These are phyloP conservation scores for Panicum miliaceum DNA, from an alignment of 176 grass and related monocot genomes.

Conservation along the genomic window DNA sequence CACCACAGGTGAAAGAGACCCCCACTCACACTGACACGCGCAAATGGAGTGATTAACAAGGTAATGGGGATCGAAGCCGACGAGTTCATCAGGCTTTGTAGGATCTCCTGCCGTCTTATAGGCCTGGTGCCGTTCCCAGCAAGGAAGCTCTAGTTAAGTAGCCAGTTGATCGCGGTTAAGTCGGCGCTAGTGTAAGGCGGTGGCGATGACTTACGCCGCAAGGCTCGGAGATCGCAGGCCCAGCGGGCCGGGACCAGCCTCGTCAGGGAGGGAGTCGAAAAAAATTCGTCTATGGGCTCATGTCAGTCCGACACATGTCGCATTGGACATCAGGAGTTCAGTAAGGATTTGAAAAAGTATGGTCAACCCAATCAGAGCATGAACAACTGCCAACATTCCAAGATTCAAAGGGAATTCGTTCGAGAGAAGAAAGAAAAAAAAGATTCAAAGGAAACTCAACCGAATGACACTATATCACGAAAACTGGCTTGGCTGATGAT, in stretches of 20 bases:
- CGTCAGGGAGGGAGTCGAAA: neutral
- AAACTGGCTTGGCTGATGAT: neutral
- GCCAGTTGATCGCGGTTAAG: constrained; percentile 13
- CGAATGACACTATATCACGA: neutral
- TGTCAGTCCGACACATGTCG: neutral
- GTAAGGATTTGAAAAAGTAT: too few species aligned
- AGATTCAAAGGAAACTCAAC: neutral
- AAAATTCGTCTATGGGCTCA: neutral
- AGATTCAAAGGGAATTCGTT: neutral
- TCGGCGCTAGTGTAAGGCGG: constrained; percentile 28
- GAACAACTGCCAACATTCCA: neutral
- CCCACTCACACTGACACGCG: neutral
- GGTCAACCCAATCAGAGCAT: neutral
- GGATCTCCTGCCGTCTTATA: constrained; percentile 19
- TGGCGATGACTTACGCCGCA: constrained; percentile 22
- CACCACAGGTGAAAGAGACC: constrained; percentile 33
- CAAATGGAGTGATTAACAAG: neutral
- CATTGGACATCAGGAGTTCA: neutral
- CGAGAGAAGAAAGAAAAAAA: neutral
- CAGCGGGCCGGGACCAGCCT: neutral
- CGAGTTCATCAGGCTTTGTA: neutral
- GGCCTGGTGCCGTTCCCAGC: constrained; percentile 3
- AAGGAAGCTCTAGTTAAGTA: constrained; percentile 31
- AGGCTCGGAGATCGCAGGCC: neutral
- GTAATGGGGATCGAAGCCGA: neutral